Percentiles rank a stretch among this genome's conserved stretches.
phyloP scores from a whole-genome alignment of 2,329 filamentous ascomycete genomes.

The Colletotrichum costaricense region DNA sequence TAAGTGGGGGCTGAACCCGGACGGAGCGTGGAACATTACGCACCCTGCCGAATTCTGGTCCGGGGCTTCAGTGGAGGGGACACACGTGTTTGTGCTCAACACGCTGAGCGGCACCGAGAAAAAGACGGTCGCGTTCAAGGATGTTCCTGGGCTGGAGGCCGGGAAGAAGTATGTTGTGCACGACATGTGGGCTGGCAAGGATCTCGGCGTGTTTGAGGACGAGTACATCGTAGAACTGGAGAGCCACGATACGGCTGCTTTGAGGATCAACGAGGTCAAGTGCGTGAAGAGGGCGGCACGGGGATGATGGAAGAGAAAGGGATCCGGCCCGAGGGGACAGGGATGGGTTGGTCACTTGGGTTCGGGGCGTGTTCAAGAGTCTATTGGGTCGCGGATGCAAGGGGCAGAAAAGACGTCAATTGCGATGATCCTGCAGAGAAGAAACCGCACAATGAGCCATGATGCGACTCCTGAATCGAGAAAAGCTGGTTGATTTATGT shows the following conservation, averaged over 20 bases:
- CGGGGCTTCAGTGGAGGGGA: constrained; percentile 53
- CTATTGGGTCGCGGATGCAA: constrained; percentile 7
- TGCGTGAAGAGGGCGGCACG: constrained; percentile 30
- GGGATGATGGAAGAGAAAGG: not conserved
- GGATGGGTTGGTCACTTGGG: not conserved
- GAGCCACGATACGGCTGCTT: constrained; percentile 49
- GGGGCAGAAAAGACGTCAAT: not conserved
- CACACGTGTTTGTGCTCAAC: constrained; percentile 62
- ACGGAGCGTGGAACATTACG: constrained; percentile 60
- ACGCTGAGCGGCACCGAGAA: constrained; percentile 44
- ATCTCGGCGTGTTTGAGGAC: constrained; percentile 48
- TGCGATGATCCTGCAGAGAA: not conserved
- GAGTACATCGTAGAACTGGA: constrained; percentile 43
- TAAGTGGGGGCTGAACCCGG: constrained; percentile 60
- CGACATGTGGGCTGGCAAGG: constrained; percentile 58
- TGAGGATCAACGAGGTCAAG: constrained; percentile 38
- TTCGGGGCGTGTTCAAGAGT: not conserved
- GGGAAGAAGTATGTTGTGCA: constrained; percentile 49
- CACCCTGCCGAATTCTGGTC: constrained; percentile 63
- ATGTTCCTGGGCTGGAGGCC: constrained; percentile 53
- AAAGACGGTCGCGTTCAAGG: constrained; percentile 52
- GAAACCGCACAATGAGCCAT: not conserved
- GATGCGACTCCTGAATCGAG: not conserved
- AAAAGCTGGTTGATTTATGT: not conserved
- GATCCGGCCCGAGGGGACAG: not conserved